Evolutionary conservation across 768 basidiomycete species (phyloP).

Genomic region (Rhodotorula paludigena): DNA sequence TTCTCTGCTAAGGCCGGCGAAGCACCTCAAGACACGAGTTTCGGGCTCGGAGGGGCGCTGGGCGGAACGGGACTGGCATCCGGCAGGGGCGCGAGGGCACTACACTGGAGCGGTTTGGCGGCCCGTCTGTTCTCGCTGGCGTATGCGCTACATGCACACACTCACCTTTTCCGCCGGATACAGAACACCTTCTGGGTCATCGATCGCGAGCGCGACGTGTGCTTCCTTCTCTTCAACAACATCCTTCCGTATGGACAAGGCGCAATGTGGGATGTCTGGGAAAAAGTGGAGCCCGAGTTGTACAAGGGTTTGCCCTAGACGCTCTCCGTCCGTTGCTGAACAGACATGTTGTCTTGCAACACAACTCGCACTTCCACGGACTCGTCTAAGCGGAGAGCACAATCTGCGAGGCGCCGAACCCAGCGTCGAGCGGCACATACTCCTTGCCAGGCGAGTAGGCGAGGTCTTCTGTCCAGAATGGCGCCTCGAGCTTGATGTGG

Average conservation of each 20-base stretch:
- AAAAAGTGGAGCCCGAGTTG: not conserved
- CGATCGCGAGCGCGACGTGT: conserved; percentile 12
- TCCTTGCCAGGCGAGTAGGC: conserved; percentile 5
- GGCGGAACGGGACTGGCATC: conserved; percentile 3
- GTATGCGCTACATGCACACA: not conserved
- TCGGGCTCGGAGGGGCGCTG: conserved; percentile 11
- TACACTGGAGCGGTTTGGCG: conserved; percentile 23
- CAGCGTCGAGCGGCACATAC: not conserved
- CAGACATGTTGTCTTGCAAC: not conserved
- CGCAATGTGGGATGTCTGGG: not conserved
- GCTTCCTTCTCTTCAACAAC: conserved; percentile 1
- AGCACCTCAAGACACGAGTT: not conserved
- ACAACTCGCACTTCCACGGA: not conserved
- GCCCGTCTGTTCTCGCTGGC: conserved; percentile 14
- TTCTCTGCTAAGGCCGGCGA: not conserved
- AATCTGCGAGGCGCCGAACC: not conserved
- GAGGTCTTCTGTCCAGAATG: conserved; percentile 20
- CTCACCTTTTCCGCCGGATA: not conserved
- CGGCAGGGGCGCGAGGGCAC: not conserved
- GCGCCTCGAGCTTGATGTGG: conserved; percentile 23
- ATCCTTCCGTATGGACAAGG: not conserved
- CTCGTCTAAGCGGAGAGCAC: not conserved
- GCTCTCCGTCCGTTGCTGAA: no score
- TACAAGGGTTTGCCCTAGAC: conserved; percentile 9
- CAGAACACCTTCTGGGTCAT: conserved; percentile 32